These are phyloP conservation scores for Mrakiaceae sp. DNA, from an alignment of 1,284 basidiomycete species.

Conservation along the genomic window DNA sequence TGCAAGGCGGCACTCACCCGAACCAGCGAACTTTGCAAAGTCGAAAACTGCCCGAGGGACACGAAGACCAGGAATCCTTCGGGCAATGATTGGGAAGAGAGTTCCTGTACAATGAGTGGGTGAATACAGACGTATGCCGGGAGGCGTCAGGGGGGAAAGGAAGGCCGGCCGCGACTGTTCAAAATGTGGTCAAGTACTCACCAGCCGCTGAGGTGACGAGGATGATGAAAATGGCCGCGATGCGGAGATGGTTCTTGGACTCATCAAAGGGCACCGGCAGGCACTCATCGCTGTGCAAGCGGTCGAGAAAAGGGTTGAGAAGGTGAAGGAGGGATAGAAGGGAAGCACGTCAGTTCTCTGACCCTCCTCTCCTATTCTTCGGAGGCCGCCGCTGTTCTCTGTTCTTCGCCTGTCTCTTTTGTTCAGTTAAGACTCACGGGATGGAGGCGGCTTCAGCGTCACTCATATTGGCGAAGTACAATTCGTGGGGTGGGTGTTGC, in stretches of 20 bases:
- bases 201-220: constrained; percentile 55
- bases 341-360: no score
- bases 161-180: neutral
- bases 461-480: no score
- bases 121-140: neutral
- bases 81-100: constrained; percentile 8
- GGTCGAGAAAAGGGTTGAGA: no score
- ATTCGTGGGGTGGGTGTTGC: no score
- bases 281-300: no score
- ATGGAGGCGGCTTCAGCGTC: no score
- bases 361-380: no score
- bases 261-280: no score
- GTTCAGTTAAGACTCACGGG: no score
- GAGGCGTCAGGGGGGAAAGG: neutral
- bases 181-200: constrained; percentile 34
- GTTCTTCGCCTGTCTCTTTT: no score
- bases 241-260: constrained; percentile 41
- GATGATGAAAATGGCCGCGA: constrained; percentile 84
- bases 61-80: neutral
- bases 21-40: constrained; percentile 92
- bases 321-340: no score
- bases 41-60: constrained; percentile 32
- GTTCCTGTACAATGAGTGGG: neutral
- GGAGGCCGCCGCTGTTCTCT: no score
- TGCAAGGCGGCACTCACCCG: constrained; percentile 35